Base-by-base conservation (phyloP, 2,329 filamentous ascomycete species). In the Byssoonygena ceratinophila region DNA sequence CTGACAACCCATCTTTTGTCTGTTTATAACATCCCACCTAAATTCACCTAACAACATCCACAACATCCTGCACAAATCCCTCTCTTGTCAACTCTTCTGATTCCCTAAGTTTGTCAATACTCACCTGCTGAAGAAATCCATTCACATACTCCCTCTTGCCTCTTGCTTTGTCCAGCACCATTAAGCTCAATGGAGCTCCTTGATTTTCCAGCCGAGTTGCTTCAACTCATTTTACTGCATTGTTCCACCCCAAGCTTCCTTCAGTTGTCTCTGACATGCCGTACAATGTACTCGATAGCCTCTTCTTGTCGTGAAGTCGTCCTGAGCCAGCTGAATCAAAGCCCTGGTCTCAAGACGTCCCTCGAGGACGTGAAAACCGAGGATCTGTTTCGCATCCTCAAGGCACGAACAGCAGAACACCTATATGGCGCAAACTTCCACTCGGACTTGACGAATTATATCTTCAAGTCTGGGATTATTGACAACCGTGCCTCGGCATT, bases 191-290 rank as follows among this genome's bases (percentile, higher is more conserved):
- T 54, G 46, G 16, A 52, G 22, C 54, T 71, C 14, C 59, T 67
- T 12, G 46, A 63, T 31, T 61, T 73, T n/a, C 70, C 70, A 6
- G 54, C 61, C 77, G 69, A 72, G 59, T 58, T 73, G 31, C 61
- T 73, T 22, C 65, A 68, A 54, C 63, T 66, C 31, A 57, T 73
- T 41, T 58, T 73, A 23, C 57, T 61, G 32, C 56, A 62, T 39
- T 64, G 62, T 46, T 64, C 61, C 3, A 66, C 67, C 5, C 58
- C 66, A 18, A 60, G 62, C 23, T 73, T 67, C 52, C 53, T 73
- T 41, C 68, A 73, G 52, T 57, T 63, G 5, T 66, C 68, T 14
- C 61, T 64, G 16, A 59, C 65, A 36, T 71, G 68, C 55, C 65
- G 58, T n/a, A 57, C 59, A 36, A 58, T 73, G 11, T 64, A 66